phyloP scores from a whole-genome alignment of 495 filamentous ascomycete species.

The Barbatosphaeria neglecta region DNA sequence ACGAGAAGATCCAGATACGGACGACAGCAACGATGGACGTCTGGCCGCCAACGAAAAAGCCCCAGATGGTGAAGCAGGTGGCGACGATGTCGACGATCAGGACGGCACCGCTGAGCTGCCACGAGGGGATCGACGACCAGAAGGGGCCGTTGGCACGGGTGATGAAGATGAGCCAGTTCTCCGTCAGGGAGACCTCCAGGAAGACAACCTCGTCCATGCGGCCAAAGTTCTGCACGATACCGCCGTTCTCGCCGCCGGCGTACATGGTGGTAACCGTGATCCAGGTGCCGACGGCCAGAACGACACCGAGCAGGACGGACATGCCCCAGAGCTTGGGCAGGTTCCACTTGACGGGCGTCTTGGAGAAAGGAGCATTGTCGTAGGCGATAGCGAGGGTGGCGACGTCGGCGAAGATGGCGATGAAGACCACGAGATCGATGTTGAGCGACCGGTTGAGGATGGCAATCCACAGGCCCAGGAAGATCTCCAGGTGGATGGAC shows the following conservation, averaged over 20 bases:
- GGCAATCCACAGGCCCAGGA: conserved; percentile 82
- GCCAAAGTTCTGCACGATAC: conserved; percentile 82
- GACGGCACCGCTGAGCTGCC: conserved; percentile 67
- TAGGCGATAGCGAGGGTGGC: conserved; percentile 89
- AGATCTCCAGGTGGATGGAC: conserved; percentile 81
- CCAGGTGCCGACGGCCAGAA: conserved; percentile 76
- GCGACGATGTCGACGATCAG: conserved; percentile 70
- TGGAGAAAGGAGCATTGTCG: conserved; percentile 82
- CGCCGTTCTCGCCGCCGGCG: conserved; percentile 50
- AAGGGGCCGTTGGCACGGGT: conserved; percentile 80
- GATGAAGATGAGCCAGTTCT: conserved; percentile 97
- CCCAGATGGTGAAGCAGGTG: conserved; percentile 73
- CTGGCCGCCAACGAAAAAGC: conserved; percentile 56
- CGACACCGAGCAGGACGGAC: conserved; percentile 68
- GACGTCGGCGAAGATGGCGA: conserved; percentile 90
- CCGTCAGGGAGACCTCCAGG: conserved; percentile 79
- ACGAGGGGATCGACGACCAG: conserved; percentile 75
- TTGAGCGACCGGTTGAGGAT: conserved; percentile 74
- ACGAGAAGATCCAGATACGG: conserved; percentile 81
- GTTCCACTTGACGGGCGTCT: conserved; percentile 88
- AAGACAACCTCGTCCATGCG: conserved; percentile 73
- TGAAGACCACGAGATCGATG: conserved; percentile 78
- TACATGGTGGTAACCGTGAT: conserved; percentile 72
- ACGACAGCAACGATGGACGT: conserved; percentile 69
- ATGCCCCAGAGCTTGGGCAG: conserved; percentile 86